These are phyloP conservation scores for Aspergillus vadensis DNA, from an alignment of 2,329 filamentous ascomycete genomes.

Conservation along the genomic window DNA sequence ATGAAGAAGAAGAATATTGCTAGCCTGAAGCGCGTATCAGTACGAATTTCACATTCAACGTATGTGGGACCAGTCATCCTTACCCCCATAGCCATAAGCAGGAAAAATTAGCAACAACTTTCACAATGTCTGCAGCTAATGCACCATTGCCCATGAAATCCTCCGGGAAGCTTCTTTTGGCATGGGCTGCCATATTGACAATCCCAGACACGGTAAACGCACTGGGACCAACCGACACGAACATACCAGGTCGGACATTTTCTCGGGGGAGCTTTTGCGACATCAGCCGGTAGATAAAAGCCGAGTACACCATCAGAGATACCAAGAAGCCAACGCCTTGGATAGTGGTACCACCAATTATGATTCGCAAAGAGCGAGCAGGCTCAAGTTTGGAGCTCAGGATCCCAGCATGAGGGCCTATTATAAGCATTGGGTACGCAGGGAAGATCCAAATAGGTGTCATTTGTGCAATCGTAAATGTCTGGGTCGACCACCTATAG, in stretches of 20 bases:
- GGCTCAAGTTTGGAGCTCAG: slow-evolving; percentile 53
- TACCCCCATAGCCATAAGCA: slow-evolving; percentile 77
- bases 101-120: slow-evolving; percentile 62
- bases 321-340: slow-evolving; percentile 68
- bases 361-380: slow-evolving; percentile 53
- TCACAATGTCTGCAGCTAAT: slow-evolving; percentile 57
- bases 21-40: slow-evolving; percentile 48
- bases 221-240: slow-evolving; percentile 77
- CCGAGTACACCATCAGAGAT: slow-evolving; percentile 77
- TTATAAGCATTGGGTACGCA: slow-evolving; percentile 76
- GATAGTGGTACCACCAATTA: slow-evolving; percentile 61
- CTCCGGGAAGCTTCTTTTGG: slow-evolving; percentile 51
- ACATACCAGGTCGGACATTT: slow-evolving; percentile 77
- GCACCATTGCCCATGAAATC: slow-evolving; percentile 61
- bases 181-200: slow-evolving; percentile 58
- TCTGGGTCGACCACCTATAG: slow-evolving; percentile 63
- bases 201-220: slow-evolving; percentile 67
- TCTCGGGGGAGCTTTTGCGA: slow-evolving; percentile 81
- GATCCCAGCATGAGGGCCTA: slow-evolving; percentile 70
- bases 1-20: slow-evolving; percentile 84
- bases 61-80: slow-evolving; percentile 11
- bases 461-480: slow-evolving; percentile 77
- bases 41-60: background rate
- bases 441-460: slow-evolving; percentile 88
- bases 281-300: slow-evolving; percentile 85